Conservation (phyloP, 768 basidiomycete genomes). For the Rhizopogon vinicolor region DNA sequence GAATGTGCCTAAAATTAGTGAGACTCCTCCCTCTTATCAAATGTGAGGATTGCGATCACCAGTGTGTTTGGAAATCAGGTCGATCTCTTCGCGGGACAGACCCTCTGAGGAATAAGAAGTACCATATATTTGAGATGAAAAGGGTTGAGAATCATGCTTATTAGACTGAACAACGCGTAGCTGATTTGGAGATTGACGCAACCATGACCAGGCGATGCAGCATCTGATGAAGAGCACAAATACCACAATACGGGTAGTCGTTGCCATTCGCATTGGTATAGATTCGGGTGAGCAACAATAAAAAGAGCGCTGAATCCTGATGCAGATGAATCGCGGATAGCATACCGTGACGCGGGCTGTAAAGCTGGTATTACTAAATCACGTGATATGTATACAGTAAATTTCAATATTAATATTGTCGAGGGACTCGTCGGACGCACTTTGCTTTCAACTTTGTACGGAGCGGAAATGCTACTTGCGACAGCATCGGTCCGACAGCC, state of each 20-base stretch:
- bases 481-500: no score
- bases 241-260: not conserved
- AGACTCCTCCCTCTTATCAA: not conserved
- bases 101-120: not conserved
- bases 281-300: not conserved
- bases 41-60: not conserved
- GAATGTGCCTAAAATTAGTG: conserved; percentile 31
- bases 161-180: not conserved
- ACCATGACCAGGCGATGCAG: conserved; percentile 25
- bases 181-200: conserved; percentile 13
- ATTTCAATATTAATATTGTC: no score
- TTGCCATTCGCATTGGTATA: not conserved
- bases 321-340: no score
- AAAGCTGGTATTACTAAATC: no score
- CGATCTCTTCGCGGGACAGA: conserved; percentile 3
- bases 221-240: conserved; percentile 1
- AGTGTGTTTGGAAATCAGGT: conserved; percentile 2
- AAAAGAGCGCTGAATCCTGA: no score
- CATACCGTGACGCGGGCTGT: no score
- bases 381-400: no score
- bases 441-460: no score
- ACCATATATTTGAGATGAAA: not conserved
- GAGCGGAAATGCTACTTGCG: no score
- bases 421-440: no score
- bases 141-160: not conserved